Percentiles rank a stretch among this genome's conserved stretches.
Evolutionary conservation across 2,329 filamentous ascomycete species (phyloP).

Genomic region (Fusarium austroafricanum): DNA sequence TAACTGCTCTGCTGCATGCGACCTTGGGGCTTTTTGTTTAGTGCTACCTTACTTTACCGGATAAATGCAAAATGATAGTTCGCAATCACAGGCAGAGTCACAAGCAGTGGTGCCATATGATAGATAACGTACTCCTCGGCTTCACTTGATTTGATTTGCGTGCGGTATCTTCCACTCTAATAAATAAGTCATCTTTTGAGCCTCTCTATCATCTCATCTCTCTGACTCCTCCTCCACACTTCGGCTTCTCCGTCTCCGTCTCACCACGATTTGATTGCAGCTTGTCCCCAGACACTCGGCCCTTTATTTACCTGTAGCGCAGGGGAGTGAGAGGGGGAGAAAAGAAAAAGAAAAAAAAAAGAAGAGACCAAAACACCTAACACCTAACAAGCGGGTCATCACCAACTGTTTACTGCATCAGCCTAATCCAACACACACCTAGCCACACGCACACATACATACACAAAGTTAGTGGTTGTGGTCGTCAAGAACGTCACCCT

Average conservation of each 20-base stretch:
- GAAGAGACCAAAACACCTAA: background rate
- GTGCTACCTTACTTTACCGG: background rate
- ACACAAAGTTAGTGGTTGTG: slow-evolving; percentile 6
- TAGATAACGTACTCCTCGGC: slow-evolving; percentile 9
- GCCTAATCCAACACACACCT: slow-evolving; percentile 25
- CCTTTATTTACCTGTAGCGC: slow-evolving; percentile 18
- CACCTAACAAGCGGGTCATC: background rate
- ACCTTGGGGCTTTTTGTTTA: slow-evolving; percentile 12
- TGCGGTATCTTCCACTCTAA: slow-evolving; percentile 28
- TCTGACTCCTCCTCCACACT: slow-evolving; percentile 21
- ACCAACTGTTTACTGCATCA: slow-evolving; percentile 24
- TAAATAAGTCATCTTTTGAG: slow-evolving; percentile 2
- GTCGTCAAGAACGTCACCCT: slow-evolving; percentile 32
- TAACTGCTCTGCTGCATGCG: slow-evolving; percentile 7
- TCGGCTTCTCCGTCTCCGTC: slow-evolving; percentile 30
- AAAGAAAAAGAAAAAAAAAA: background rate
- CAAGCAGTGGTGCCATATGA: slow-evolving; percentile 15
- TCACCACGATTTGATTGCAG: slow-evolving; percentile 1
- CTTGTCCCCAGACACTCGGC: slow-evolving; percentile 22
- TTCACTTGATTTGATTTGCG: background rate
- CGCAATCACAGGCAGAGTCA: background rate
- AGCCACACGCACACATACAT: background rate
- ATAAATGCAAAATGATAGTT: slow-evolving; percentile 7
- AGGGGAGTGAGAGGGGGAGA: background rate
- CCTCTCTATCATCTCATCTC: background rate